Conservation (phyloP, 2,329 filamentous ascomycete species). For the Colletotrichum truncatum region DNA sequence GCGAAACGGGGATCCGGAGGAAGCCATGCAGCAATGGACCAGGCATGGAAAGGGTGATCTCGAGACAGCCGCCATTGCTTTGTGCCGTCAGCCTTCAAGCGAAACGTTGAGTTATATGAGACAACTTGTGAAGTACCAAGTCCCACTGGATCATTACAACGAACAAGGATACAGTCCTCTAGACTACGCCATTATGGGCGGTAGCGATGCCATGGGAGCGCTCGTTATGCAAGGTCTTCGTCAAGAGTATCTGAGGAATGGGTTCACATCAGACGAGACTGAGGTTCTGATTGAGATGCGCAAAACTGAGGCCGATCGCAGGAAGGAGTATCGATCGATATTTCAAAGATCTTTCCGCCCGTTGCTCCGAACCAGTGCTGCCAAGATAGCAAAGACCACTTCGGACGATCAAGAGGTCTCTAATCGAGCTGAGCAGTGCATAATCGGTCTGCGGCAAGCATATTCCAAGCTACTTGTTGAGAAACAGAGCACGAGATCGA, state of each 20-base stretch:
- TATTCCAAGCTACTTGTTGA: background rate
- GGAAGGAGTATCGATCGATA: no score
- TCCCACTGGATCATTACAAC: constrained; percentile 41
- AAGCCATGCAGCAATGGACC: constrained; percentile 41
- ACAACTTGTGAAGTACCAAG: constrained; percentile 42
- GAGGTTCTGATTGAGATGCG: no score
- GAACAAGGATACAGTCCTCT: constrained; percentile 45
- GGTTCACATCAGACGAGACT: background rate
- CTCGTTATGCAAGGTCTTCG: background rate
- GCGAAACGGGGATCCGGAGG: constrained; percentile 32
- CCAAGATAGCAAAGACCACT: no score
- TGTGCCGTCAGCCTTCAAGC: constrained; percentile 47
- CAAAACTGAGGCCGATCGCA: no score
- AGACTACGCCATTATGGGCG: constrained; percentile 46
- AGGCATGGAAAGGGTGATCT: no score
- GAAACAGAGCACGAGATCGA: constrained; percentile 34
- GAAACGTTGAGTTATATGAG: constrained; percentile 44
- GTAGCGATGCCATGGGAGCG: constrained; percentile 25
- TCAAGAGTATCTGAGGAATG: background rate
- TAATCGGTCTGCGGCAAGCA: background rate
- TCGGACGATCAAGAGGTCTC: no score
- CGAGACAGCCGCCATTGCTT: constrained; percentile 42
- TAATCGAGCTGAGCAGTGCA: no score
- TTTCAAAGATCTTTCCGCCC: no score
- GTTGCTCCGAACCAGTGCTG: no score